A percentile compares a stretch with the other conserved stretches of the same genome.
Conservation (phyloP, 2,329 filamentous ascomycete genomes). For the Fusarium clavum region DNA sequence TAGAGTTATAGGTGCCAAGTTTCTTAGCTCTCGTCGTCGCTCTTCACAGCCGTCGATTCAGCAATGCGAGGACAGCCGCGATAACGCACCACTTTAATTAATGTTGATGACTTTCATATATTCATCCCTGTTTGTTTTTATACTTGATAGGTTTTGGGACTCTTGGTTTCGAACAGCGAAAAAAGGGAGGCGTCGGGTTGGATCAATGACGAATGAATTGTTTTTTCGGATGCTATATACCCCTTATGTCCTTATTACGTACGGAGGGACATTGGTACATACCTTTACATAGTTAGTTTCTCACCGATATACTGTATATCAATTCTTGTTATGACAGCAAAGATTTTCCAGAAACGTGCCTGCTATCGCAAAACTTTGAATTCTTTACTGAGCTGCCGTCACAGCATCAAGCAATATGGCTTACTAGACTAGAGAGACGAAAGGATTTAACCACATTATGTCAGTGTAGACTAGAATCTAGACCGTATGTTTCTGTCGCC, state of each 20-base stretch:
- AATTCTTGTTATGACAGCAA: conserved; percentile 15
- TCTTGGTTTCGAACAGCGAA: conserved; percentile 32
- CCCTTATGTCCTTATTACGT: conserved; percentile 28
- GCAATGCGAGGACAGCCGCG: conserved; percentile 45
- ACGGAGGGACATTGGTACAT: conserved; percentile 42
- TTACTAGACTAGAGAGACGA: neutral
- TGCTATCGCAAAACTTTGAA: conserved; percentile 11
- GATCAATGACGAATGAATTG: conserved; percentile 34
- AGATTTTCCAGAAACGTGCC: conserved; percentile 26
- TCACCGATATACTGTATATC: conserved; percentile 21
- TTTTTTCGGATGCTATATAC: conserved; percentile 40
- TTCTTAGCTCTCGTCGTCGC: conserved; percentile 44
- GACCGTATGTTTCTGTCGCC: neutral
- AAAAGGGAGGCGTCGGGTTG: conserved; percentile 35
- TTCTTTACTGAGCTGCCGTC: neutral
- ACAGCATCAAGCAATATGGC: neutral
- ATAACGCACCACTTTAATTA: conserved; percentile 28
- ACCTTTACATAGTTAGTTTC: conserved; percentile 12
- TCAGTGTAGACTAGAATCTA: neutral
- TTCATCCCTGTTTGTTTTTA: conserved; percentile 20
- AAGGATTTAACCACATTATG: neutral
- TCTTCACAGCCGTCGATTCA: conserved; percentile 50
- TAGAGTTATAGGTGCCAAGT: conserved; percentile 43
- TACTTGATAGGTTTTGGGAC: conserved; percentile 18
- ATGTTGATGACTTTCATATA: conserved; percentile 29